Percentiles rank a stretch among this genome's conserved stretches.
These are phyloP conservation scores for Lepiota venenata DNA, from an alignment of 768 basidiomycete species.

Conservation along the genomic window DNA sequence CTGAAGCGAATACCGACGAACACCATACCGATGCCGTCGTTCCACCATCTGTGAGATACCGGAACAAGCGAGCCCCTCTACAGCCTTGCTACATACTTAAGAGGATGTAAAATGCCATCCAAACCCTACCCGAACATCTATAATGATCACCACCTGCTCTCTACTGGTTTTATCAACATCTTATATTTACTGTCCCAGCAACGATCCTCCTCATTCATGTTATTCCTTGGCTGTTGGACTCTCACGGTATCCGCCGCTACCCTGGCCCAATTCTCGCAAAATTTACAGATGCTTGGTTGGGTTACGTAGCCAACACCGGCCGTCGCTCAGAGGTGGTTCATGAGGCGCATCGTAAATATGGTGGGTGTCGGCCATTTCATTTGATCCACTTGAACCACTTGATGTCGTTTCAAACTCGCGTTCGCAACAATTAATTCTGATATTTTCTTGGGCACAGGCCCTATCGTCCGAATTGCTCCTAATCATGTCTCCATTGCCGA, in stretches of 20 bases:
- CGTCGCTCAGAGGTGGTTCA: constrained; percentile 77
- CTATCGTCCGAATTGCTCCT: constrained; percentile 68
- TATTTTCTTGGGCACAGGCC: constrained; percentile 35
- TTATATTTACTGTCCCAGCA: constrained; percentile 17
- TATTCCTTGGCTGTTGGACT: constrained; percentile 52
- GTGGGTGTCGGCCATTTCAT: constrained; percentile 30
- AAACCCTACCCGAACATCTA: too few species aligned
- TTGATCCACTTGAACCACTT: too few species aligned
- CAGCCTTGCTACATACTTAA: too few species aligned
- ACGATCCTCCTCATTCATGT: constrained; percentile 35
- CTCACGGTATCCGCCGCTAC: constrained; percentile 51
- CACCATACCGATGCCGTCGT: too few species aligned
- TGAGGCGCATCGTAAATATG: constrained; percentile 67
- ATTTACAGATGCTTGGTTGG: constrained; percentile 74
- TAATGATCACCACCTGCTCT: too few species aligned
- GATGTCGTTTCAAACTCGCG: too few species aligned
- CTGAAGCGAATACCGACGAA: too few species aligned
- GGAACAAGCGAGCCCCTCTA: too few species aligned
- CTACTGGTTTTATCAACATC: too few species aligned
- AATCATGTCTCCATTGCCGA: constrained; percentile 77
- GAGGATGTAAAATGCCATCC: too few species aligned
- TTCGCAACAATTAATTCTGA: not conserved
- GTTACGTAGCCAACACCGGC: constrained; percentile 55
- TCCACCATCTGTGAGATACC: too few species aligned
- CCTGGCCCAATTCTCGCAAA: constrained; percentile 73